Base-by-base conservation (phyloP, 2,329 filamentous ascomycete genomes). In the Penicillium hordei region DNA sequence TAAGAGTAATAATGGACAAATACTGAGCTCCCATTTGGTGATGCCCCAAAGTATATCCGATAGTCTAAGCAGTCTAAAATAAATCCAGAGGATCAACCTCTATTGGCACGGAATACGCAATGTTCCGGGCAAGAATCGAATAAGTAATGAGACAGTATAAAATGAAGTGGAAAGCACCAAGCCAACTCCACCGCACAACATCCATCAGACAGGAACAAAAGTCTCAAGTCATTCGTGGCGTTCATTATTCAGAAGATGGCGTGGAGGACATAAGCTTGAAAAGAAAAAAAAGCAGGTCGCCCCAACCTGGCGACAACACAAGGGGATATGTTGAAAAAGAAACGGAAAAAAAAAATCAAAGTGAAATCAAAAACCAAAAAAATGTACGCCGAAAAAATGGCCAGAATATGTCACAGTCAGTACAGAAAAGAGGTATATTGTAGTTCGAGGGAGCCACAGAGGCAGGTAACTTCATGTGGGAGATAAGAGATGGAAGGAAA, bases 211-310 rank as follows among this genome's bases (percentile, higher is more conserved):
- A 59, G 43, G 33, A 55, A 57, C 31, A 40, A 29, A 38, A 51
- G 38, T 36, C 49, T 45, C 44, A 53, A 55, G 52, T 57, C 55
- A 45, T 45, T 66, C 64, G 53, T 66, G 56, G 63, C 46, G 59
- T 50, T 65, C 64, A 64, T 66, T 62, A 65, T 53, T 59, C 52
- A 56, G 55, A 56, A 54, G 55, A 62, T 56, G 51, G 53, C 64
- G 48, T 65, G 48, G 49, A 65, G 54, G 53, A 61, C 62, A 66
- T 65, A 60, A 63, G 53, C 55, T 40, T 33, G 42, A 48, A 57
- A 43, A 29, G 43, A 33, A 33, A 8, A 25, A 39, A 53, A 56
- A 31, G n/a, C 39, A 52, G 23, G 13, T 57, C 57, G 44, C 38
- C 55, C 49, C 51, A 57, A 46, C 50, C 51, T 43, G 40, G 48